A percentile compares a stretch with the other conserved stretches of the same genome.
Conservation (phyloP, 306 rosid genomes). For the Citrullus mucosospermus region DNA sequence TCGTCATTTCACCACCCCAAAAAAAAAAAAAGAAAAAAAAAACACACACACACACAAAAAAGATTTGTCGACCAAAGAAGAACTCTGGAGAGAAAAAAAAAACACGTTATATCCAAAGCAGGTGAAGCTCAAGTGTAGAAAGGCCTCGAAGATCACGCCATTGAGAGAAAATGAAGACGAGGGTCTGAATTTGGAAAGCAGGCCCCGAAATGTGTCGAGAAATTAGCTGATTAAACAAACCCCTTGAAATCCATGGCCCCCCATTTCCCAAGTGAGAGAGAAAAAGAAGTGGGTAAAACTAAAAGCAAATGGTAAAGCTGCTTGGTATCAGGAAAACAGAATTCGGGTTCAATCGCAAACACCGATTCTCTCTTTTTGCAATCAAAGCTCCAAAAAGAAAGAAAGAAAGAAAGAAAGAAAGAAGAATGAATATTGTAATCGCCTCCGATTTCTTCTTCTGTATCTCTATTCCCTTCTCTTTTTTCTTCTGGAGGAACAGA, state of each 20-base stretch:
- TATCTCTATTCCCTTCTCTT: no score
- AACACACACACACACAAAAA: no score
- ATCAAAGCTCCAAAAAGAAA: no score
- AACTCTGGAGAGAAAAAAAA: neutral
- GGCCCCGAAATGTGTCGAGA: neutral
- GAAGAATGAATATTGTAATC: no score
- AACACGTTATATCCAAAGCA: neutral
- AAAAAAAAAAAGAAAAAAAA: neutral
- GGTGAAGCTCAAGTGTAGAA: neutral
- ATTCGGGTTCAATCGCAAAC: neutral
- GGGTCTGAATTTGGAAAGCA: neutral
- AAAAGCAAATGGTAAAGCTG: no score
- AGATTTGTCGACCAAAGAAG: neutral
- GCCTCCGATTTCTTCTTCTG: no score
- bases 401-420: no score
- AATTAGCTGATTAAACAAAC: neutral
- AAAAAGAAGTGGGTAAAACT: no score
- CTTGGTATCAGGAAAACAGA: neutral
- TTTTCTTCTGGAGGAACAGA: neutral
- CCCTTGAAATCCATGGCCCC: neutral
- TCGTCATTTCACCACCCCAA: slow-evolving; percentile 19
- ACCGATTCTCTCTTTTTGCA: neutral
- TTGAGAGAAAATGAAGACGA: neutral
- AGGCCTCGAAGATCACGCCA: slow-evolving; percentile 1
- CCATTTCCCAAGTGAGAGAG: neutral